Conservation (phyloP, 2,329 filamentous ascomycete genomes). For the Colletotrichum melonis region DNA sequence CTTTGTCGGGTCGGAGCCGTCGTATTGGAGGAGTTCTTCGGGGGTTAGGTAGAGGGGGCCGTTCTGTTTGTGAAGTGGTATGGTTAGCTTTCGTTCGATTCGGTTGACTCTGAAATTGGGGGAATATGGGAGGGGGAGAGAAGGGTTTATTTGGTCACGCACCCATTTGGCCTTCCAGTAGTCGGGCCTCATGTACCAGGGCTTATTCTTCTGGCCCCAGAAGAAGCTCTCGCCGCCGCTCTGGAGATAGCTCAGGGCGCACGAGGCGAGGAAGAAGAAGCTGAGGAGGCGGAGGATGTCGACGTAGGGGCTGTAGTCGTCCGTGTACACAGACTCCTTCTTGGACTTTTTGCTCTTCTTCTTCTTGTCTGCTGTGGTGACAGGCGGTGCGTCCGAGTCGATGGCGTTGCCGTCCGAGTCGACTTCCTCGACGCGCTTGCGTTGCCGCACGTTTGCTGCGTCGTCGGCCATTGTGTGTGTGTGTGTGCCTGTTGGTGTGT, state of each 20-base stretch:
- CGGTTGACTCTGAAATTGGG: background rate
- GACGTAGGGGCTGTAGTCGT: slow-evolving; percentile 65
- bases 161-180: slow-evolving; percentile 72
- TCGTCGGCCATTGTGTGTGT: slow-evolving; percentile 48
- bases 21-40: slow-evolving; percentile 77
- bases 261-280: slow-evolving; percentile 74
- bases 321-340: slow-evolving; percentile 51
- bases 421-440: slow-evolving; percentile 49
- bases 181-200: slow-evolving; percentile 70
- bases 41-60: slow-evolving; percentile 79
- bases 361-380: slow-evolving; percentile 38
- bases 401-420: slow-evolving; percentile 46
- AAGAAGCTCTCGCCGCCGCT: slow-evolving; percentile 76
- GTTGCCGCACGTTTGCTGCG: slow-evolving; percentile 53
- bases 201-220: slow-evolving; percentile 72
- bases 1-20: slow-evolving; percentile 78
- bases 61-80: slow-evolving; percentile 54
- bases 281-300: slow-evolving; percentile 77
- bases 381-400: slow-evolving; percentile 35
- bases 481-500: background rate
- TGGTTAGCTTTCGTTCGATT: slow-evolving; percentile 23
- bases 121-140: background rate
- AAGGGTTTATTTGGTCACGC: slow-evolving; percentile 43
- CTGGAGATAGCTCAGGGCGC: slow-evolving; percentile 80
- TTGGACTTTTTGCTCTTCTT: slow-evolving; percentile 43